Conservation (phyloP, 2,329 filamentous ascomycete genomes). For the Cercospora sp. region DNA sequence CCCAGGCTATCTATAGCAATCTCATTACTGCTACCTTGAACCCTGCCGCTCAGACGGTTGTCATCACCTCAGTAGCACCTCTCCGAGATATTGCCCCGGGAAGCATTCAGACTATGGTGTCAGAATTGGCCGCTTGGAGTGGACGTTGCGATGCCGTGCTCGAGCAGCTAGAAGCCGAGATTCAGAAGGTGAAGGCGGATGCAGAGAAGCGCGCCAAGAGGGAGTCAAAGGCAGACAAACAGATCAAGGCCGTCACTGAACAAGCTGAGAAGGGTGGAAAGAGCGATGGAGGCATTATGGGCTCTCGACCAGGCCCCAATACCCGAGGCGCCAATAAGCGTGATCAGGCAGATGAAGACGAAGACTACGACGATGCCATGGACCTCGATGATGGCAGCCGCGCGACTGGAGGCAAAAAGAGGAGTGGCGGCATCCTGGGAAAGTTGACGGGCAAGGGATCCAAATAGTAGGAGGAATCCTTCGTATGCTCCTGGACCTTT, state of each 20-base stretch:
- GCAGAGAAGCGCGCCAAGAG: constrained; percentile 46
- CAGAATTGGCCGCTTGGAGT: constrained; percentile 72
- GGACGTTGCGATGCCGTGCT: constrained; percentile 74
- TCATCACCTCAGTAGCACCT: constrained; percentile 77
- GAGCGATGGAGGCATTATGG: constrained; percentile 7
- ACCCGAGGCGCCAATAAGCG: constrained; percentile 22
- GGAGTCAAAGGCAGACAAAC: constrained; percentile 45
- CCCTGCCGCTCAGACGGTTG: constrained; percentile 70
- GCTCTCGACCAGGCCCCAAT: constrained; percentile 15
- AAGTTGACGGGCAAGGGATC: constrained; percentile 15
- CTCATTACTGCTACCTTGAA: constrained; percentile 82
- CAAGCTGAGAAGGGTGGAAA: constrained; percentile 24
- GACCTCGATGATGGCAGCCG: constrained; percentile 34
- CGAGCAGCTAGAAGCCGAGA: constrained; percentile 71
- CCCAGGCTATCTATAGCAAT: constrained; percentile 81
- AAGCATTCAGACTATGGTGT: constrained; percentile 67
- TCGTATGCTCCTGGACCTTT: background rate
- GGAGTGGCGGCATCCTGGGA: constrained; percentile 11
- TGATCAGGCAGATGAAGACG: constrained; percentile 31
- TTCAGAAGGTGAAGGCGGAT: constrained; percentile 61
- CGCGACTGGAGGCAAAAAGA: constrained; percentile 22
- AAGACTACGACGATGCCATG: constrained; percentile 39
- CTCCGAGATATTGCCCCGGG: constrained; percentile 81
- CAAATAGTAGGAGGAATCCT: constrained; percentile 2
- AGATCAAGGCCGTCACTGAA: constrained; percentile 39